Conservation (phyloP, 2,329 filamentous ascomycete species). For the Aspergillus quadricinctus region DNA sequence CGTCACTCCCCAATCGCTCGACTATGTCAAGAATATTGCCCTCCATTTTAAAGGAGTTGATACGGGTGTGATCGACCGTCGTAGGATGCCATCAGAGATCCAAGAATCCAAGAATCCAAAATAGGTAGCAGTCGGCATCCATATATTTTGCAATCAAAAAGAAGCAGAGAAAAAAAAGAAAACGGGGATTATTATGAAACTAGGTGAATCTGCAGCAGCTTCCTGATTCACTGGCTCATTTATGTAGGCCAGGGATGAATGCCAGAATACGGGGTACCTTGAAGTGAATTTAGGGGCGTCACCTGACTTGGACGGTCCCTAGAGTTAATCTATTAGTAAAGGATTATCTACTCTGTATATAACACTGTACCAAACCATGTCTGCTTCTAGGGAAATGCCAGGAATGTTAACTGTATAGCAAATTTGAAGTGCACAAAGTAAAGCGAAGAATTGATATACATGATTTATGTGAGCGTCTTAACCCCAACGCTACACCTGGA, state of each 20-base stretch:
- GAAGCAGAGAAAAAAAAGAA: too few species aligned
- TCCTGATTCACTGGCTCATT: not conserved
- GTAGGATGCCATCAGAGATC: not conserved
- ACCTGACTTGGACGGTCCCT: not conserved
- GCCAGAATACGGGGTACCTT: not conserved
- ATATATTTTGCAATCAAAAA: not conserved
- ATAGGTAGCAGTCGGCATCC: not conserved
- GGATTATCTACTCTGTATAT: not conserved
- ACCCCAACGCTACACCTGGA: not conserved
- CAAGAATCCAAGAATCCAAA: not conserved
- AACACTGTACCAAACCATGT: not conserved
- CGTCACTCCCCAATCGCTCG: slow-evolving; percentile 55
- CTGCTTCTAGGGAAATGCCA: not conserved
- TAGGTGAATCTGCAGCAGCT: not conserved
- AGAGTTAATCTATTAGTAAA: not conserved
- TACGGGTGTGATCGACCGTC: not conserved
- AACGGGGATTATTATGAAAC: too few species aligned
- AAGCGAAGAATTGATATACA: not conserved
- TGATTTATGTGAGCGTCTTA: not conserved
- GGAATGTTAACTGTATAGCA: not conserved
- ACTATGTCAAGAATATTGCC: slow-evolving; percentile 55
- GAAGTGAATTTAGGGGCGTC: not conserved
- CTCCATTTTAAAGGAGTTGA: slow-evolving; percentile 41
- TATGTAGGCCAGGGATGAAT: too few species aligned
- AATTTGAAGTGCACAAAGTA: not conserved